These are phyloP conservation scores for Colletotrichum kahawae DNA, from an alignment of 2,329 filamentous ascomycete genomes.

Conservation along the genomic window DNA sequence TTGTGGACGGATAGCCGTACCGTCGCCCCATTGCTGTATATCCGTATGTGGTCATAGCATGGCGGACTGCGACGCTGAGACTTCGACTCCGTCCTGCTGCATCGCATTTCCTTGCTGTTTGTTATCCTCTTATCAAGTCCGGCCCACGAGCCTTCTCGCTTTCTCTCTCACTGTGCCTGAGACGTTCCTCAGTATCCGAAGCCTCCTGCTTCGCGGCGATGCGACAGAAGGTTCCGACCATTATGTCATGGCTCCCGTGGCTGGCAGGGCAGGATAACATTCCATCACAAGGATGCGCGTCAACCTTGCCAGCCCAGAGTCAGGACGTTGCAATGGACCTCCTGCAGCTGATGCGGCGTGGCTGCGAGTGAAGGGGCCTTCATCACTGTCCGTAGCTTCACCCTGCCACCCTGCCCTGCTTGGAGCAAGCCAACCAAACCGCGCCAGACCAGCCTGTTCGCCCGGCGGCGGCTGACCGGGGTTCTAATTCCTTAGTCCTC, in stretches of 20 bases:
- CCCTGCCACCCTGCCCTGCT: not conserved
- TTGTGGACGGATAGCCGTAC: not conserved
- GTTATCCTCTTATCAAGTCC: not conserved
- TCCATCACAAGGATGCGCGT: not conserved
- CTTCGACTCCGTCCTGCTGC: not conserved
- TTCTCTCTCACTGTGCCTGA: not conserved
- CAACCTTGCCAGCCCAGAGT: not conserved
- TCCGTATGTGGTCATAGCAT: not conserved
- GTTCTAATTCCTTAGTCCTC: not conserved
- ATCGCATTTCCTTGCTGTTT: not conserved
- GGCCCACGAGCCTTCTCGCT: not conserved
- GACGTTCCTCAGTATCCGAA: not conserved
- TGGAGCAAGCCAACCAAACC: not conserved
- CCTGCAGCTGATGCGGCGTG: not conserved
- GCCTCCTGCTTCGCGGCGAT: not conserved
- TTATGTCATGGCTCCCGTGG: slow-evolving; percentile 11
- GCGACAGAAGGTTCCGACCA: not conserved
- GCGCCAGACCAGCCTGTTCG: not conserved
- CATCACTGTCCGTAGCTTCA: not conserved
- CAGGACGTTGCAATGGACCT: not conserved
- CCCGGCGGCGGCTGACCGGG: not conserved
- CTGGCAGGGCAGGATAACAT: not conserved
- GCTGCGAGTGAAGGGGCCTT: not conserved
- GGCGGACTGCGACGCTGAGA: not conserved
- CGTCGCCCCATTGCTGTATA: not conserved